Evolutionary conservation across 768 basidiomycete species (phyloP).

Genomic region (Lentinula guzmanii): DNA sequence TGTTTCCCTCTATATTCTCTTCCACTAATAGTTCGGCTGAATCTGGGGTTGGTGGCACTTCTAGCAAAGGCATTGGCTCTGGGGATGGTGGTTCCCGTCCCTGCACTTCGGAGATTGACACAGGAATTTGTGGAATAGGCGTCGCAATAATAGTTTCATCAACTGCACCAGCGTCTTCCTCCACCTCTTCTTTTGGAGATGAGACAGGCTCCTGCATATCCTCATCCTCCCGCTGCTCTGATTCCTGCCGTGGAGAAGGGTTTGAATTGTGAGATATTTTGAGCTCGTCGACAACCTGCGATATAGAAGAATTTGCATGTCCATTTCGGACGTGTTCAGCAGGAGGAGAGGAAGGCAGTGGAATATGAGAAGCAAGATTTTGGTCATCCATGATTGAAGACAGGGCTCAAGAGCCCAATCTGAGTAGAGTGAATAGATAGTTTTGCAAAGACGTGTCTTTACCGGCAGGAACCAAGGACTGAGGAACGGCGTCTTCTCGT

Average conservation of each 20-base stretch:
- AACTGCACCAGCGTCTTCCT: background rate
- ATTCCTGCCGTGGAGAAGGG: background rate
- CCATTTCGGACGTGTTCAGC: background rate
- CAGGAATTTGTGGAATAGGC: background rate
- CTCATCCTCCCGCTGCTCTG: background rate
- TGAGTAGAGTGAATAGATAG: background rate
- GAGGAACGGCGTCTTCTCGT: no score
- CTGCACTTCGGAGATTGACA: background rate
- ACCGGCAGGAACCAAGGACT: background rate
- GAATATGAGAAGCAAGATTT: background rate
- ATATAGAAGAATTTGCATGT: background rate
- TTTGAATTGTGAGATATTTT: background rate
- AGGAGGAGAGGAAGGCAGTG: background rate
- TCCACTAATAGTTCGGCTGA: background rate
- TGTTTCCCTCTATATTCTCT: background rate
- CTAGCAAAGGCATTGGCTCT: background rate
- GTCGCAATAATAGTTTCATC: background rate
- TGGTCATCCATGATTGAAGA: slow-evolving; percentile 5
- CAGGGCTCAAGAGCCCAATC: background rate
- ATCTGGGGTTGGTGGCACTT: background rate
- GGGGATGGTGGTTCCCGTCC: background rate
- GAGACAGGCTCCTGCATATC: background rate
- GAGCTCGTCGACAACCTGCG: background rate
- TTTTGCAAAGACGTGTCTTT: background rate
- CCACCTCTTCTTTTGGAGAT: background rate